Evolutionary conservation across 148 eudicot genomes (phyloP).

Genomic region (Pharnaceum exiguum): DNA sequence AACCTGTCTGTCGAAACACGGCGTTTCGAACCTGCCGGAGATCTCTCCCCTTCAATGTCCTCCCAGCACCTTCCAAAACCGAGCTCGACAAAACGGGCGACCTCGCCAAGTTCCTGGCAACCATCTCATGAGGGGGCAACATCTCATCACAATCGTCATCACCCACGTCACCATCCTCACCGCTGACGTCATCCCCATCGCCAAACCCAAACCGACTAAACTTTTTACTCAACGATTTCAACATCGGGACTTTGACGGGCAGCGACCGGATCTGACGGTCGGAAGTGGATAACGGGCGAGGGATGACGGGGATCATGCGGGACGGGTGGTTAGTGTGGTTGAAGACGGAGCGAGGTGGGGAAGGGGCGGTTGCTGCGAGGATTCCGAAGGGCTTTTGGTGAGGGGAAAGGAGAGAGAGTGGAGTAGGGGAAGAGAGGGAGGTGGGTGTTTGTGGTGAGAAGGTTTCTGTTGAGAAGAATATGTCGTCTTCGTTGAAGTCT

Average conservation of each 20-base stretch:
- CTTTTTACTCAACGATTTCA: constrained; percentile 8
- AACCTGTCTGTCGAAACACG: constrained; percentile 51
- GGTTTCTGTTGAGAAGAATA: constrained; percentile 28
- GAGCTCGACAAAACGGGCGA: constrained; percentile 34
- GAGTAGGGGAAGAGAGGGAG: constrained; percentile 12
- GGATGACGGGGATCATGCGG: constrained; percentile 27
- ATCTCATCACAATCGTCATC: constrained; percentile 31
- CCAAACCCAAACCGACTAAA: constrained; percentile 15
- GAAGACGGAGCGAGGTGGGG: constrained; percentile 1
- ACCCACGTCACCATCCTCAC: constrained; percentile 6
- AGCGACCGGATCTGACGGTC: constrained; percentile 39
- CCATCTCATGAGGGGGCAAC: constrained; percentile 58
- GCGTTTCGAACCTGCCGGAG: constrained; percentile 52
- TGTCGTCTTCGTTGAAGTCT: constrained; percentile 41
- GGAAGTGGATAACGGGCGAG: constrained; percentile 11
- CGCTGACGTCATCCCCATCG: constrained; percentile 11
- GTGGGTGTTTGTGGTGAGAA: constrained; percentile 4
- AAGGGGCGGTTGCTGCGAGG: constrained; percentile 28
- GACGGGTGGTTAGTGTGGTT: constrained; percentile 7
- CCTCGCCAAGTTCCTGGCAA: constrained; percentile 27
- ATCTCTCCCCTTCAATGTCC: constrained; percentile 54
- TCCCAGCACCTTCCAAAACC: constrained; percentile 47
- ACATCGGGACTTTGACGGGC: constrained; percentile 41
- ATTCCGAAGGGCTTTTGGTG: constrained; percentile 32
- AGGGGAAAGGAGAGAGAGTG: background rate